These are phyloP conservation scores for Neophaeococcomyces aloes DNA, from an alignment of 2,329 filamentous ascomycete species.

Conservation along the genomic window DNA sequence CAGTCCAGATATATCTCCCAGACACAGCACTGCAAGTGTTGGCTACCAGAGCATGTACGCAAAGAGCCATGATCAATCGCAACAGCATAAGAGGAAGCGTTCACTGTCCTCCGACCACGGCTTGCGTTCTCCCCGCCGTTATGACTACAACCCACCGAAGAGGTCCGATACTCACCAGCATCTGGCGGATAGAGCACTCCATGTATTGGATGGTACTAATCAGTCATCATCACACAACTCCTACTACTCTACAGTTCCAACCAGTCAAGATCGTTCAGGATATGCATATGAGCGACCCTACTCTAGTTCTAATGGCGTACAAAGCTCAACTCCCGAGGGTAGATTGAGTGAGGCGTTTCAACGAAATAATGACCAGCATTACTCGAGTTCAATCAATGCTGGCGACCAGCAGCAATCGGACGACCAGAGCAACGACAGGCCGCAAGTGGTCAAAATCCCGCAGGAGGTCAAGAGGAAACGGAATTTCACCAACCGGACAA, in stretches of 20 bases:
- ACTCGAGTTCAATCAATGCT: slow-evolving; percentile 28
- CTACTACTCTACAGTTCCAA: slow-evolving; percentile 11
- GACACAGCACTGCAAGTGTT: slow-evolving; percentile 6
- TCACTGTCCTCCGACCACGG: slow-evolving; percentile 4
- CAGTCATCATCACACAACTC: slow-evolving; percentile 5
- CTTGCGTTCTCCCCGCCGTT: slow-evolving; percentile 1
- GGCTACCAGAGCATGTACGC: slow-evolving; percentile 1
- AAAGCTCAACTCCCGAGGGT: slow-evolving; percentile 3
- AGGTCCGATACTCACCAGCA: slow-evolving; percentile 11
- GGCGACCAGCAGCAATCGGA: slow-evolving; percentile 27
- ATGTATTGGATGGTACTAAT: slow-evolving; percentile 13
- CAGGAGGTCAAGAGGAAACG: slow-evolving; percentile 38
- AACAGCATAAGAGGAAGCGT: slow-evolving; percentile 5
- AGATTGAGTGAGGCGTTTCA: slow-evolving; percentile 41
- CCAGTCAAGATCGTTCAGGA: slow-evolving; percentile 6
- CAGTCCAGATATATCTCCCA: slow-evolving; percentile 7
- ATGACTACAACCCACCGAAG: slow-evolving; percentile 8
- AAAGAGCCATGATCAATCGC: neutral
- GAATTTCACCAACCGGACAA: slow-evolving; percentile 83
- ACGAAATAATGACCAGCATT: slow-evolving; percentile 35
- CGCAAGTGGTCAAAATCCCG: slow-evolving; percentile 28
- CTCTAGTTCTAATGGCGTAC: slow-evolving; percentile 2
- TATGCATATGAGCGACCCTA: slow-evolving; percentile 11
- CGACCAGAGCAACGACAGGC: slow-evolving; percentile 26
- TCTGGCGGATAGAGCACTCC: slow-evolving; percentile 19